These are phyloP conservation scores for Quercus parvula DNA, from an alignment of 306 rosid species.

Conservation along the genomic window DNA sequence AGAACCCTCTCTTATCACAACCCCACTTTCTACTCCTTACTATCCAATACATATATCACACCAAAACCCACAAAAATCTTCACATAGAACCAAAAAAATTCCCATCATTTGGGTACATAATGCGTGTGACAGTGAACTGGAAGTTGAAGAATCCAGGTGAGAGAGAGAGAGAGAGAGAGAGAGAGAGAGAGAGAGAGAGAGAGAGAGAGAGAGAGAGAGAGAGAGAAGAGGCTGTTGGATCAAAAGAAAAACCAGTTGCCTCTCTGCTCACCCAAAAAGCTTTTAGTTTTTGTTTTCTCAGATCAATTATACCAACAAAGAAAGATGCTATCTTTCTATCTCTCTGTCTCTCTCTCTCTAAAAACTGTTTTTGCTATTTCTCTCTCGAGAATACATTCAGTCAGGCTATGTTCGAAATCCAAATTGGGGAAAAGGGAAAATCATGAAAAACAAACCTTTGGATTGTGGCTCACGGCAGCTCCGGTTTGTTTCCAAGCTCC, in stretches of 20 bases:
- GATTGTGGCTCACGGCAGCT: no score
- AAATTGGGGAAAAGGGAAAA: no score
- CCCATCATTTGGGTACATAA: not conserved
- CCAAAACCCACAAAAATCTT: no score
- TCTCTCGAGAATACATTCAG: no score
- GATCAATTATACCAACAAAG: slow-evolving; percentile 51
- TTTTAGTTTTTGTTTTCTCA: not conserved
- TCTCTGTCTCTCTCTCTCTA: slow-evolving; percentile 15
- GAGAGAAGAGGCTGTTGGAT: slow-evolving; percentile 15
- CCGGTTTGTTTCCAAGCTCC: no score
- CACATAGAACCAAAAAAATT: not conserved
- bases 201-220: not conserved
- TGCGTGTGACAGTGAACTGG: not conserved
- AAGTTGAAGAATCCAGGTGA: slow-evolving; percentile 17
- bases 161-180: not conserved
- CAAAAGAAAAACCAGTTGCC: slow-evolving; percentile 40
- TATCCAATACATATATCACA: no score
- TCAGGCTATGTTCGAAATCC: no score
- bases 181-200: not conserved
- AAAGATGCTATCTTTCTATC: slow-evolving; percentile 26
- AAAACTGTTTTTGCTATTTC: no score
- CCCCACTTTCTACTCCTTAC: not conserved
- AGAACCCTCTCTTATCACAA: slow-evolving; percentile 28
- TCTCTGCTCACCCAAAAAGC: slow-evolving; percentile 28
- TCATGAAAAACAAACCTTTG: no score